Evolutionary conservation across 2,329 filamentous ascomycete genomes (phyloP).

Genomic region (Cladosporium velox): DNA sequence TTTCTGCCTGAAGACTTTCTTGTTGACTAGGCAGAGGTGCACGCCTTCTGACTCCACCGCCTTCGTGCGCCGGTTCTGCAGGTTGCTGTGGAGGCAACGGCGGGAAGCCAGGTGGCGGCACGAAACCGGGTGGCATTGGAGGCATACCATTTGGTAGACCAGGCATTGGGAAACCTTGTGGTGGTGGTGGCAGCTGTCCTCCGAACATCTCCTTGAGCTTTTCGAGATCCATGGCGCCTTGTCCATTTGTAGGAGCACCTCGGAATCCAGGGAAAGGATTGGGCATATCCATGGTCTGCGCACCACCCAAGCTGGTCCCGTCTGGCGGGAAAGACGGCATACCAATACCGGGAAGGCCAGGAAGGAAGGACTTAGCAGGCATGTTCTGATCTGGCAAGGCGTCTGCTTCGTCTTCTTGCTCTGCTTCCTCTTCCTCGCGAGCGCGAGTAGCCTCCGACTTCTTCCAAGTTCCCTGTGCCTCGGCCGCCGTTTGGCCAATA

Average conservation of each 20-base stretch:
- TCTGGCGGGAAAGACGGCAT: constrained; percentile 37
- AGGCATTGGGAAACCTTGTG: constrained; percentile 27
- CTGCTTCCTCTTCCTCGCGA: constrained; percentile 90
- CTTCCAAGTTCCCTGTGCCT: constrained; percentile 93
- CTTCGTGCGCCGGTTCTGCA: constrained; percentile 9
- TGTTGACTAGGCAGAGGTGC: constrained; percentile 80
- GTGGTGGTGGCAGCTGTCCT: constrained; percentile 34
- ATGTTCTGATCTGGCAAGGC: constrained; percentile 89
- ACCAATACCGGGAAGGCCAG: constrained; percentile 61
- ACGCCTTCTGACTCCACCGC: constrained; percentile 53
- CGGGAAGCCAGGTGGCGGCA: constrained; percentile 39
- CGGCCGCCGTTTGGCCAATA: constrained; percentile 88
- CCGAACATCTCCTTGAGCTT: constrained; percentile 36
- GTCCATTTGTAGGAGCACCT: constrained; percentile 29
- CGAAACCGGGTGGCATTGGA: constrained; percentile 34
- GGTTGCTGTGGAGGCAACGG: constrained; percentile 32
- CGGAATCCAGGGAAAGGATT: constrained; percentile 30
- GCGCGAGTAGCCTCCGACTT: constrained; percentile 75
- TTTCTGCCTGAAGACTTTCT: constrained; percentile 77
- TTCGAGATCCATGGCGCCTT: constrained; percentile 33
- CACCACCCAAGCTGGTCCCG: constrained; percentile 49
- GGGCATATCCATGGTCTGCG: constrained; percentile 32
- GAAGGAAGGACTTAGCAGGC: constrained; percentile 60
- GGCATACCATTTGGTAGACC: constrained; percentile 27
- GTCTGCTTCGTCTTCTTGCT: constrained; percentile 89